phyloP scores from a whole-genome alignment of 2,329 filamentous ascomycete genomes.

The Chaetothyriales sp. region DNA sequence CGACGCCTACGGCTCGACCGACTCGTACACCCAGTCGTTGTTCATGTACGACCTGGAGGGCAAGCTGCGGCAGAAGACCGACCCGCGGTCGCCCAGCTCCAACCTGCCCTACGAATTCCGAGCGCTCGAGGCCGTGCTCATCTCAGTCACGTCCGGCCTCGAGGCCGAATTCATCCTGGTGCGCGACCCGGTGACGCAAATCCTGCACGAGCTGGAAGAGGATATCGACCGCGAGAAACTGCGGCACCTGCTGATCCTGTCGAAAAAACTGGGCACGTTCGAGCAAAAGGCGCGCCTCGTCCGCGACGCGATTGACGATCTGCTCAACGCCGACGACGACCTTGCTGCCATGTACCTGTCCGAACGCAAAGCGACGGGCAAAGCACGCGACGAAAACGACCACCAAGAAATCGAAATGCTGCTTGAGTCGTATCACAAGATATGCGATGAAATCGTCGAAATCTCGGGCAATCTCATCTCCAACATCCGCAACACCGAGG shows the following conservation, averaged over 20 bases:
- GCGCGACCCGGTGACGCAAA: slow-evolving; percentile 76
- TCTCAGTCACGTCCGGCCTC: slow-evolving; percentile 80
- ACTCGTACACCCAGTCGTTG: slow-evolving; percentile 86
- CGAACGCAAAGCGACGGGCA: slow-evolving; percentile 60
- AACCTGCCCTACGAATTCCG: slow-evolving; percentile 84
- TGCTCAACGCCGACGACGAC: slow-evolving; percentile 93
- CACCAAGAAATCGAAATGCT: slow-evolving; percentile 96
- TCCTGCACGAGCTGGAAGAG: slow-evolving; percentile 82
- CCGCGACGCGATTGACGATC: slow-evolving; percentile 83
- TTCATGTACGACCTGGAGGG: slow-evolving; percentile 97
- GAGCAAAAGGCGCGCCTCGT: slow-evolving; percentile 94
- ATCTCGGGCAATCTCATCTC: slow-evolving; percentile 85
- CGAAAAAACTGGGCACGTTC: slow-evolving; percentile 90
- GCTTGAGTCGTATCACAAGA: slow-evolving; percentile 91
- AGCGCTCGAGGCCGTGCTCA: slow-evolving; percentile 84
- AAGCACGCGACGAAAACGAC: slow-evolving; percentile 62
- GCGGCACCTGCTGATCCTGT: slow-evolving; percentile 77
- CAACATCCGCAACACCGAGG: slow-evolving; percentile 92
- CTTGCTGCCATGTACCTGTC: slow-evolving; percentile 89
- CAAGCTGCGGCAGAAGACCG: slow-evolving; percentile 65
- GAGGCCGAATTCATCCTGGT: slow-evolving; percentile 93
- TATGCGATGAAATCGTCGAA: slow-evolving; percentile 95
- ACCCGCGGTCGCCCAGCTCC: slow-evolving; percentile 21
- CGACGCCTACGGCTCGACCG: slow-evolving; percentile 86
- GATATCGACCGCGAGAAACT: slow-evolving; percentile 94